A percentile compares a stretch with the other conserved stretches of the same genome.
Evolutionary conservation across 257 asterid species (phyloP).

Genomic region (Solanum piurae): DNA sequence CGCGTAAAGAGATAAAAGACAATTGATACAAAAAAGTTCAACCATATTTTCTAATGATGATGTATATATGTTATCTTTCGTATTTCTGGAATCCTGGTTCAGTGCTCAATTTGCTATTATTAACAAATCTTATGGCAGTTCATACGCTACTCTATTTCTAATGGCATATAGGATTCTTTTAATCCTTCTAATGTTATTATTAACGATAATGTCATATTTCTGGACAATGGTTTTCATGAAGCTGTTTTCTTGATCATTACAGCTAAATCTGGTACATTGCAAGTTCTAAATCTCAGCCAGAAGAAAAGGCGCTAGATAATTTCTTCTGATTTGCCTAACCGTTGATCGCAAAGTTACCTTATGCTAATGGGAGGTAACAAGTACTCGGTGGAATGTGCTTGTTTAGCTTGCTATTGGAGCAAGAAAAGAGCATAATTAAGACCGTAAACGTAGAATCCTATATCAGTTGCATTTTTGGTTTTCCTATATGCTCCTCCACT

Average conservation of each 20-base stretch:
- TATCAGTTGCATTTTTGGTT: no score
- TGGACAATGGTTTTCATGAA: neutral
- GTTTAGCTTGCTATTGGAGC: no score
- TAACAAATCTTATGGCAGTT: neutral
- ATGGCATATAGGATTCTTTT: neutral
- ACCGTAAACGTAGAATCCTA: no score
- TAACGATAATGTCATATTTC: no score
- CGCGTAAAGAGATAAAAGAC: no score
- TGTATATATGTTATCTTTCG: neutral
- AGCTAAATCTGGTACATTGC: neutral
- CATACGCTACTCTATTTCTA: neutral
- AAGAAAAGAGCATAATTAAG: no score
- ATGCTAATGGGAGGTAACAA: no score
- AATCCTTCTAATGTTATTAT: neutral
- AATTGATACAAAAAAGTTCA: no score
- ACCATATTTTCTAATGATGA: no score
- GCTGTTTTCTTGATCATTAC: neutral
- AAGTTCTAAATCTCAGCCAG: neutral
- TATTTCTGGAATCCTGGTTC: neutral
- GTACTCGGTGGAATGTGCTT: no score
- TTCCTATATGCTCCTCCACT: no score
- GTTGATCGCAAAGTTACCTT: neutral
- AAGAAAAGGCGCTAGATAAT: neutral
- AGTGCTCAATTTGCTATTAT: neutral
- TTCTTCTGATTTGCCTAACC: neutral